A percentile compares a stretch with the other conserved stretches of the same genome.
These are phyloP conservation scores for Vachellia pachyceras DNA, from an alignment of 306 rosid genomes.

Conservation along the genomic window DNA sequence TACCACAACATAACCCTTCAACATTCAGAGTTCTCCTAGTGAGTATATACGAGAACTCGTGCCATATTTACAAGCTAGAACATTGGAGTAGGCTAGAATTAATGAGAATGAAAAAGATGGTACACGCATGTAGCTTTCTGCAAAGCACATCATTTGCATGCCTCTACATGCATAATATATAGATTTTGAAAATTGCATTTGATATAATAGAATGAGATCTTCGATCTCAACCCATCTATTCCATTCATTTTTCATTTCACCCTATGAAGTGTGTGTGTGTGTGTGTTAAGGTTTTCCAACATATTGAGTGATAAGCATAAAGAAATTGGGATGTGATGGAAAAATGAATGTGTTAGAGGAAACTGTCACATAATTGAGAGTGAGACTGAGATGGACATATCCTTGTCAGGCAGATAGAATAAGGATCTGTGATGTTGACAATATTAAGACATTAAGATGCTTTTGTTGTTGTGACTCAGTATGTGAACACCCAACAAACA, in stretches of 20 bases:
- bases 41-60: background rate
- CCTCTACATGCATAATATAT: no score
- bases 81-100: background rate
- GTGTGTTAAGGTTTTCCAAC: no score
- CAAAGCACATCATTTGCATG: no score
- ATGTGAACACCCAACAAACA: background rate
- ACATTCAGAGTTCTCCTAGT: slow-evolving; percentile 8
- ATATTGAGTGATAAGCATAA: no score
- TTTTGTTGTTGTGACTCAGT: background rate
- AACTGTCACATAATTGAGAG: background rate
- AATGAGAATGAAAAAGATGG: background rate
- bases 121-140: background rate
- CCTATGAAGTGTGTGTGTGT: no score
- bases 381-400: background rate
- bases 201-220: no score
- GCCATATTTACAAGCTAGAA: background rate
- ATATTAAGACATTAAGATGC: background rate
- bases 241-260: no score
- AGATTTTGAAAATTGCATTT: no score
- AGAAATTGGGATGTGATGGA: no score
- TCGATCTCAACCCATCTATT: no score
- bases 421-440: background rate
- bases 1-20: slow-evolving; percentile 8
- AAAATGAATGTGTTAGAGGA: no score
- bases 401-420: background rate